Percentiles rank a stretch among this genome's conserved stretches.
Evolutionary conservation across 1,284 basidiomycete genomes (phyloP).

Genomic region (Caloboletus firmus): DNA sequence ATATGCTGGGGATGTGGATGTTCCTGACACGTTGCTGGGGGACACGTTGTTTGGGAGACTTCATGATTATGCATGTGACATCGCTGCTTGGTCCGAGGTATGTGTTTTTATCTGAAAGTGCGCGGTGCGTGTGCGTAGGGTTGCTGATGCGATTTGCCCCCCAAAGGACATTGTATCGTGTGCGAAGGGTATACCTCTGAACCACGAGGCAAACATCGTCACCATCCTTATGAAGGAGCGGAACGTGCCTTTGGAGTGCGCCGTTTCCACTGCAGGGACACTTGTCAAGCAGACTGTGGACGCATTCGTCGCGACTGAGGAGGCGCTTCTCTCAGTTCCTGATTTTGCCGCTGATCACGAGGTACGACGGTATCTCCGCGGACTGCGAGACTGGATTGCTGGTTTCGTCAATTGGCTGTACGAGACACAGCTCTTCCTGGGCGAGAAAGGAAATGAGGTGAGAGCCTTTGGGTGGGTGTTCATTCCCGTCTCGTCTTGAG

Average conservation of each 20-base stretch:
- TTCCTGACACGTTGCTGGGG: slow-evolving; percentile 37
- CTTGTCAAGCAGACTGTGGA: slow-evolving; percentile 32
- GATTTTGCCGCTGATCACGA: slow-evolving; percentile 27
- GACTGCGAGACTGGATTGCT: slow-evolving; percentile 50
- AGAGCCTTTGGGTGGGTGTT: slow-evolving; percentile 66
- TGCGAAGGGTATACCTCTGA: slow-evolving; percentile 23
- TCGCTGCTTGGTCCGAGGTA: slow-evolving; percentile 35
- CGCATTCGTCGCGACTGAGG: slow-evolving; percentile 29
- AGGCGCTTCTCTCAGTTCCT: slow-evolving; percentile 14
- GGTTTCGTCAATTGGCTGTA: slow-evolving; percentile 60
- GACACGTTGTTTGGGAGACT: slow-evolving; percentile 23
- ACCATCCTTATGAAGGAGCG: slow-evolving; percentile 30
- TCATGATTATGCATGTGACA: slow-evolving; percentile 29
- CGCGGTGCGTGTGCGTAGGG: too few species aligned
- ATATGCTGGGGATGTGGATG: slow-evolving; percentile 47
- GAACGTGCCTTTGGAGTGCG: slow-evolving; percentile 26
- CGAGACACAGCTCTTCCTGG: slow-evolving; percentile 58
- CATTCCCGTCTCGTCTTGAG: slow-evolving; percentile 22
- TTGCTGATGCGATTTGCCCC: neutral
- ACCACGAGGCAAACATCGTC: slow-evolving; percentile 21
- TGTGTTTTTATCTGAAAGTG: neutral
- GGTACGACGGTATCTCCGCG: slow-evolving; percentile 44
- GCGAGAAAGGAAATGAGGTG: slow-evolving; percentile 55
- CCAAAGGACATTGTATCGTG: slow-evolving; percentile 31
- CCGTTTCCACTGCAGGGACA: slow-evolving; percentile 21